Conservation (phyloP, 495 filamentous ascomycete species). For the Aspergillus funiculosus region DNA sequence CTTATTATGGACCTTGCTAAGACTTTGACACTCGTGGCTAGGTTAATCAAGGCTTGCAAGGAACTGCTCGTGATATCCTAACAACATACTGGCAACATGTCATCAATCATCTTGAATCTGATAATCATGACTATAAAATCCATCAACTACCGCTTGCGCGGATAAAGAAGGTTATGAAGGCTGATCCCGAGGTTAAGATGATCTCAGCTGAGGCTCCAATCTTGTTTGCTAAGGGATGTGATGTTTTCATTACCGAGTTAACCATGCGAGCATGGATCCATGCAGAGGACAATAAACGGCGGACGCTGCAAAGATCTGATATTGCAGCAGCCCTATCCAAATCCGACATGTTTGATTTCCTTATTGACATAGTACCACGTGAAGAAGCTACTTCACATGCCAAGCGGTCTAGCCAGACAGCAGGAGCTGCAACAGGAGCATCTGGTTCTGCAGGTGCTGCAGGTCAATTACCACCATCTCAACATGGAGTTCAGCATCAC, state of each 20-base stretch:
- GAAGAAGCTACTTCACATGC: constrained; percentile 84
- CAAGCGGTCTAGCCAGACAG: constrained; percentile 64
- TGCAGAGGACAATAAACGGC: constrained; percentile 96
- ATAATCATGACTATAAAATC: constrained; percentile 96
- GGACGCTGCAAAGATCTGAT: constrained; percentile 90
- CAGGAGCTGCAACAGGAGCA: constrained; percentile 44
- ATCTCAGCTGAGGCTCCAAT: constrained; percentile 98
- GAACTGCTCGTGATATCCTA: constrained; percentile 90
- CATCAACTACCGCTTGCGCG: constrained; percentile 92
- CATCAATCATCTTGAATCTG: constrained; percentile 87
- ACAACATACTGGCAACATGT: constrained; percentile 99
- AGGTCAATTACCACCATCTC: constrained; percentile 56
- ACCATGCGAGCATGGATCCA: constrained; percentile 99
- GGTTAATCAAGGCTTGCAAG: constrained; percentile 93
- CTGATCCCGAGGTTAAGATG: constrained; percentile 99
- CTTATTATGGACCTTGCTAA: neutral
- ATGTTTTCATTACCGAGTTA: constrained; percentile 98
- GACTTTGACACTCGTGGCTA: constrained; percentile 28
- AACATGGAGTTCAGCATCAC: constrained; percentile 51
- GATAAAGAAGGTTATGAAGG: constrained; percentile 99
- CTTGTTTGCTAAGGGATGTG: constrained; percentile 96
- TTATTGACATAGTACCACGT: constrained; percentile 96
- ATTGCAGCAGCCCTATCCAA: constrained; percentile 94
- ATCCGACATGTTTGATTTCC: constrained; percentile 99
- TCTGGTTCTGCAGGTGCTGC: constrained; percentile 33